Evolutionary conservation across 2,329 filamentous ascomycete species (phyloP).

Genomic region (Botrytis pseudocinerea): DNA sequence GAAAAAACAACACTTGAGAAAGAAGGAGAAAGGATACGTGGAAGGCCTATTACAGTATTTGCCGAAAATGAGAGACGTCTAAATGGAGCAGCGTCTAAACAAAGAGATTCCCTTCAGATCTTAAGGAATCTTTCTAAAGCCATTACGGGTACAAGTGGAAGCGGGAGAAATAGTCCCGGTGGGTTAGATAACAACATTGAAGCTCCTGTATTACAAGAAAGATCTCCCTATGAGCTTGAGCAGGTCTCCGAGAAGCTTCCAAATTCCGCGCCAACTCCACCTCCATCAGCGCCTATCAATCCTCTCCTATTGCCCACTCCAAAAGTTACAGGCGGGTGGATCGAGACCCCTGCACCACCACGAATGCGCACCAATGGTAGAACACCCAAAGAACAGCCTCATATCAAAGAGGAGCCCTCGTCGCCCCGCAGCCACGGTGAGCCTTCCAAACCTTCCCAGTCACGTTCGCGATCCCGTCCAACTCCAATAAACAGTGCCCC

Average conservation of each 20-base stretch:
- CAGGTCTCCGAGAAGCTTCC: constrained; percentile 35
- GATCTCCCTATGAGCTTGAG: constrained; percentile 35
- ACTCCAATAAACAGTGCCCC: constrained; percentile 34
- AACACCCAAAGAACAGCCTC: constrained; percentile 13
- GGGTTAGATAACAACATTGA: constrained; percentile 36
- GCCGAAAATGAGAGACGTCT: constrained; percentile 1
- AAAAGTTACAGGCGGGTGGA: constrained; percentile 38
- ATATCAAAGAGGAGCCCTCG: constrained; percentile 14
- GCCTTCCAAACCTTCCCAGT: constrained; percentile 6
- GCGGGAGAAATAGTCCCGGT: constrained; percentile 23
- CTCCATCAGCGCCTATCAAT: constrained; percentile 27
- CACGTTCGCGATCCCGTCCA: constrained; percentile 18
- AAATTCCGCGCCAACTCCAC: constrained; percentile 28
- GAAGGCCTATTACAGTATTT: constrained; percentile 33
- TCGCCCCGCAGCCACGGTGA: constrained; percentile 7
- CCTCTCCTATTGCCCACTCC: constrained; percentile 36
- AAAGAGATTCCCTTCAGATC: constrained; percentile 25
- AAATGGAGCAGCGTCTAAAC: not conserved
- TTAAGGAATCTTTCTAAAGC: constrained; percentile 23
- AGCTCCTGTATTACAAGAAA: constrained; percentile 36
- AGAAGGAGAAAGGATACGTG: constrained; percentile 29
- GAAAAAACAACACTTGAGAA: constrained; percentile 34
- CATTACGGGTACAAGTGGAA: constrained; percentile 16
- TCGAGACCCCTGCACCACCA: constrained; percentile 41
- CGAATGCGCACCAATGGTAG: constrained; percentile 13